A percentile compares a stretch with the other conserved stretches of the same genome.
Conservation (phyloP, 1,284 basidiomycete genomes). For the Boletus smithii region DNA sequence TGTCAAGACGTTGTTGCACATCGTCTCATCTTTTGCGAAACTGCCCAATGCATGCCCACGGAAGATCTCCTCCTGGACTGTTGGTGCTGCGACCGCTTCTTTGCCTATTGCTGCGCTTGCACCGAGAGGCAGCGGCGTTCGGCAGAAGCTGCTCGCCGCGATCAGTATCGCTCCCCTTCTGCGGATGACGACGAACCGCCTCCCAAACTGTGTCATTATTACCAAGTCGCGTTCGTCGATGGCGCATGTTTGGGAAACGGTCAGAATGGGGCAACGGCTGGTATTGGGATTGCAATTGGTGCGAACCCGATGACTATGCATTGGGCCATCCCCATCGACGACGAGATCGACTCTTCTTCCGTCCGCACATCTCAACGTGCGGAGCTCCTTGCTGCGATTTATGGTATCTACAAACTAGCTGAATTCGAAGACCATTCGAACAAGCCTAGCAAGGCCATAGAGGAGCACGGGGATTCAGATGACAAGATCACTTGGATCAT, state of each 20-base stretch:
- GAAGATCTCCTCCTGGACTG: constrained; percentile 14
- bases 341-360: constrained; percentile 3
- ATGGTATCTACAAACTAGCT: constrained; percentile 13
- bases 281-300: constrained; percentile 16
- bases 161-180: too few relatives aligned
- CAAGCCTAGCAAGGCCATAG: background rate
- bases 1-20: constrained; percentile 12
- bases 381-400: constrained; percentile 17
- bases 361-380: constrained; percentile 15
- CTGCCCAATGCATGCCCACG: background rate
- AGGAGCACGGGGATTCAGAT: background rate
- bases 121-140: background rate
- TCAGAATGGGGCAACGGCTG: constrained; percentile 3
- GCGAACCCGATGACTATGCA: background rate
- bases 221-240: constrained; percentile 13
- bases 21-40: constrained; percentile 17
- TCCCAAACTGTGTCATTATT: constrained; percentile 13
- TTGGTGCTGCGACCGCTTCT: constrained; percentile 10
- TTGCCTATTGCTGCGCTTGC: constrained; percentile 17
- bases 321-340: constrained; percentile 15
- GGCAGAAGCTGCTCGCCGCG: too few relatives aligned
- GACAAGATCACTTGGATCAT: constrained; percentile 19
- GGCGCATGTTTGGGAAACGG: constrained; percentile 15
- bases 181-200: background rate
- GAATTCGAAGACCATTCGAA: constrained; percentile 3